A percentile compares a stretch with the other conserved stretches of the same genome.
These are phyloP conservation scores for Yamadazyma philogaea DNA, from an alignment of 805 yeast species.

Conservation along the genomic window DNA sequence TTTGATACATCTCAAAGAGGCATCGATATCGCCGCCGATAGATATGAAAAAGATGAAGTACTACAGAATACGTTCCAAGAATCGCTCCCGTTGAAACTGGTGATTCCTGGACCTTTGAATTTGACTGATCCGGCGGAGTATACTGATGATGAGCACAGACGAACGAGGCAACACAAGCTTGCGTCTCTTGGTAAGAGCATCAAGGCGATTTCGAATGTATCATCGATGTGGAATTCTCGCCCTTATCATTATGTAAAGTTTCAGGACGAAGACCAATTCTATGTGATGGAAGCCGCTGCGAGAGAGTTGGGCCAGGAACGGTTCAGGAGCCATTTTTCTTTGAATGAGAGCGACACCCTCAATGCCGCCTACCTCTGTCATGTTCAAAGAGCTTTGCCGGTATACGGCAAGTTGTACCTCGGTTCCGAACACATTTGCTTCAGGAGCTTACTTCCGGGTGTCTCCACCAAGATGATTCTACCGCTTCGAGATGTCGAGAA, in stretches of 20 bases:
- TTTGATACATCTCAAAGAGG: conserved; percentile 27
- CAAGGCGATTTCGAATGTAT: conserved; percentile 29
- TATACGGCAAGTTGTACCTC: conserved; percentile 79
- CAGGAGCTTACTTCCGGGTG: conserved; percentile 74
- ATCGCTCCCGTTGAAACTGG: conserved; percentile 8
- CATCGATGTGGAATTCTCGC: conserved; percentile 51
- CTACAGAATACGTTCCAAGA: conserved; percentile 3
- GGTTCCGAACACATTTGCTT: conserved; percentile 72
- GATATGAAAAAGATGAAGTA: conserved; percentile 15
- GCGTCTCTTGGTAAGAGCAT: conserved; percentile 23
- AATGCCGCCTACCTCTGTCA: conserved; percentile 70
- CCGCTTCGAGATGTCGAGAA: conserved; percentile 74
- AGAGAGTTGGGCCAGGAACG: conserved; percentile 50
- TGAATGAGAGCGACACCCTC: conserved; percentile 49
- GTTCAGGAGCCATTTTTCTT: conserved; percentile 63
- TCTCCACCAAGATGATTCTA: conserved; percentile 74
- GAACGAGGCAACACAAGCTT: conserved; percentile 16
- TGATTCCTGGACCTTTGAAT: conserved; percentile 20
- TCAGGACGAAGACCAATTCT: conserved; percentile 45
- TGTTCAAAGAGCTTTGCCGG: conserved; percentile 67
- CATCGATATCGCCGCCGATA: conserved; percentile 23
- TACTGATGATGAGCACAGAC: conserved; percentile 5
- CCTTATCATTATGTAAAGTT: conserved; percentile 59
- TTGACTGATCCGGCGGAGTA: conserved; percentile 28
- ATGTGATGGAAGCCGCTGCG: conserved; percentile 42